Evolutionary conservation across 495 filamentous ascomycete species (phyloP), one percentile per base, ranked within the genome.

Genomic region (Podospora didyma): DNA sequence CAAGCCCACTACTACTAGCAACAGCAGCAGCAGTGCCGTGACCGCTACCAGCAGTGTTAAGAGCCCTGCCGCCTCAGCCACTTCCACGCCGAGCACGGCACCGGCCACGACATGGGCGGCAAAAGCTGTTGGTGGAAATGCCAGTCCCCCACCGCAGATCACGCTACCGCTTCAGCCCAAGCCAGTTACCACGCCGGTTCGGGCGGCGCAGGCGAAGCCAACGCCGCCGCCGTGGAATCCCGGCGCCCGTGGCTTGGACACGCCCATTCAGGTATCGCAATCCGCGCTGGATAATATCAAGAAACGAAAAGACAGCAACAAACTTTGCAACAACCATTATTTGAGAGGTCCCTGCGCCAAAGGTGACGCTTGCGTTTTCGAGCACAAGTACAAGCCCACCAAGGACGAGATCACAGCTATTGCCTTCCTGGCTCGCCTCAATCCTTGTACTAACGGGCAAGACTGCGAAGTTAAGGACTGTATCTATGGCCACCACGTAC

Each of bases 281-380:
- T 78, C 86, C 21, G 81, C 81, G n/a, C 77, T 90, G 53, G 92
- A 96, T 59, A 82, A 78, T 51, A 77, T 83, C 61, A 89, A 88
- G 61, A 89, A 89, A 65, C 81, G 89, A 49, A 82, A 89, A 56
- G 88, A 89, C 63, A 77, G 75, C 21, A 73, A 89, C 62, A 94
- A 95, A 65, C 73, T 93, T 22, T 96, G 91, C 81, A 94, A 94
- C 67, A 88, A 90, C 59, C 83, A 92, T 68, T 93, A 86, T 68
- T 75, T 96, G 24, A 82, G 89, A 26, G 82, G 84, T 1, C 86
- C 86, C 45, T 95, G 91, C 64, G 78, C 83, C 34, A 87, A 84
- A 58, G 86, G 84, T 53, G 79, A 85, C 14, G 79, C 82, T 12
- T 96, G 91, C 69, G 82, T 81, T 44, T 90, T 94, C 64, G 82